A percentile compares a stretch with the other conserved stretches of the same genome.
These are phyloP conservation scores for Lactarius evosmus DNA, from an alignment of 768 basidiomycete species.

Conservation along the genomic window DNA sequence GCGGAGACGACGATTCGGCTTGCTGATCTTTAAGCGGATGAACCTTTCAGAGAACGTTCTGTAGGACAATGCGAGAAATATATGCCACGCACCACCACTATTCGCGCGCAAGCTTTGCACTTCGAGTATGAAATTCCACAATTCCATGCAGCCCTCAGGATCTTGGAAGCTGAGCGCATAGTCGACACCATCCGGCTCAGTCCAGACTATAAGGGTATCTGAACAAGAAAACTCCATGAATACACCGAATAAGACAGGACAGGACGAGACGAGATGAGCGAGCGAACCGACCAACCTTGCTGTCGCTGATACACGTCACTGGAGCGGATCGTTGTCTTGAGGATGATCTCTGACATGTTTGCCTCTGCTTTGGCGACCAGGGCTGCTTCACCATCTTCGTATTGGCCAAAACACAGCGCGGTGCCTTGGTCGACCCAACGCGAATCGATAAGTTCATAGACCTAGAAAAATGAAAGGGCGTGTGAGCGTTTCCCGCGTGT, in stretches of 20 bases:
- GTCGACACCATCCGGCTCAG: constrained; percentile 90
- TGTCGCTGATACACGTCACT: constrained; percentile 86
- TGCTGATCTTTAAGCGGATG: constrained; percentile 42
- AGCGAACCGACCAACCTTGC: constrained; percentile 55
- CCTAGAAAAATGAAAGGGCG: constrained; percentile 45
- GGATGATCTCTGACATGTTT: constrained; percentile 66
- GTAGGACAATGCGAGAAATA: neutral
- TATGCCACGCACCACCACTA: constrained; percentile 47
- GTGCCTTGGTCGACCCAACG: constrained; percentile 97
- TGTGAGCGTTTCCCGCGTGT: constrained; percentile 24
- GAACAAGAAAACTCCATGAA: constrained; percentile 22
- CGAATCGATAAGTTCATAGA: constrained; percentile 89
- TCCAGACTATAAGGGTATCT: constrained; percentile 99
- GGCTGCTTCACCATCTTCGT: constrained; percentile 72
- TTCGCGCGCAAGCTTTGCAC: constrained; percentile 80
- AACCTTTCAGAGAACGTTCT: constrained; percentile 25
- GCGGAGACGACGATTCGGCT: constrained; percentile 56
- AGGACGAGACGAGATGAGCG: constrained; percentile 13
- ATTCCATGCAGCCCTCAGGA: constrained; percentile 89
- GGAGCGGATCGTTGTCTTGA: constrained; percentile 75
- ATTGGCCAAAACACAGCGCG: constrained; percentile 91
- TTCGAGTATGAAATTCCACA: constrained; percentile 95
- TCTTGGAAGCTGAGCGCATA: constrained; percentile 98
- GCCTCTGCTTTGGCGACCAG: constrained; percentile 82
- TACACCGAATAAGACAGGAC: constrained; percentile 9